Percentiles rank a stretch among this genome's conserved stretches.
phyloP scores from a whole-genome alignment of 768 basidiomycete species.

The Tylopilus sp. region DNA sequence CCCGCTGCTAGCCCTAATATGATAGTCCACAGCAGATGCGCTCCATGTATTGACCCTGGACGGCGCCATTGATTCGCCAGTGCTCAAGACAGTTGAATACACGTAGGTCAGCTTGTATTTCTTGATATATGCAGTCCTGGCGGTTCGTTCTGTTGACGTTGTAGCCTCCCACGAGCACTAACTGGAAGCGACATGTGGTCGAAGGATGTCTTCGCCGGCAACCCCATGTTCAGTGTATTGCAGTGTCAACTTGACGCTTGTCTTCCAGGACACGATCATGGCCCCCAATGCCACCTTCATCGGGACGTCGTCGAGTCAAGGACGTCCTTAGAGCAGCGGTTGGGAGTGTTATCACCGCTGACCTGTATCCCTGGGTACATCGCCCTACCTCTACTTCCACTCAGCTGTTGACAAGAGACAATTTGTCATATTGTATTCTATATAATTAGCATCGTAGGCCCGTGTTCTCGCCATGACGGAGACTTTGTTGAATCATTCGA shows the following conservation, averaged over 20 bases:
- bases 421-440: neutral
- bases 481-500: no score
- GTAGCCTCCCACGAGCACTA: neutral
- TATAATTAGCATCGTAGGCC: no score
- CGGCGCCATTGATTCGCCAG: no score
- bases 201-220: neutral
- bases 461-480: no score
- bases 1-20: no score
- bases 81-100: no score
- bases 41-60: no score
- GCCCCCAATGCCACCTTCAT: neutral
- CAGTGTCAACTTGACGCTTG: neutral
- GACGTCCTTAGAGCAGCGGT: neutral
- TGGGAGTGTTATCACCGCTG: neutral
- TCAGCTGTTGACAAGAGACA: neutral
- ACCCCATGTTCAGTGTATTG: neutral
- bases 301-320: neutral
- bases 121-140: neutral
- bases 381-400: neutral
- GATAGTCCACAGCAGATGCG: no score
- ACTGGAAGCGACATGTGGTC: neutral
- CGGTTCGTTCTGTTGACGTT: neutral
- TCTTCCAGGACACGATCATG: neutral
- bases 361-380: neutral
- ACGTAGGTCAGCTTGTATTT: no score